These are phyloP conservation scores for Fereydounia khargensis DNA, from an alignment of 1,284 basidiomycete genomes.

Conservation along the genomic window DNA sequence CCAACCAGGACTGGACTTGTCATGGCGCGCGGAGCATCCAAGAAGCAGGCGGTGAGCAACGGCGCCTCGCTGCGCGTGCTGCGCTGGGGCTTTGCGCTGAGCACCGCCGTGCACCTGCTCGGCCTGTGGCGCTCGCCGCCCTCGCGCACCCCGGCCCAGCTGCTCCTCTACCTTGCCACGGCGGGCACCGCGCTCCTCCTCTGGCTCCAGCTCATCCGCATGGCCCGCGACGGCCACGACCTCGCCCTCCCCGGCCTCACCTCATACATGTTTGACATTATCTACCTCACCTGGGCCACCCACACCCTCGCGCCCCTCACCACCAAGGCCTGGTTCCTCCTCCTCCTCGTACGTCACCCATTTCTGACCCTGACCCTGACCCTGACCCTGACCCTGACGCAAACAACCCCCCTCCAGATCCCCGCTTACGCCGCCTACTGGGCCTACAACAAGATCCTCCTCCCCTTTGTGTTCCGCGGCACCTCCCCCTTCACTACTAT, in stretches of 20 bases:
- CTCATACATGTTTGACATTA: conserved; percentile 58
- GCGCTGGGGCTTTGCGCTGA: neutral
- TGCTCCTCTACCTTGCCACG: neutral
- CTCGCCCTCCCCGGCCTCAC: neutral
- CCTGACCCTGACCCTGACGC: too few species aligned
- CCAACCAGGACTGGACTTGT: too few species aligned
- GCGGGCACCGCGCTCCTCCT: neutral
- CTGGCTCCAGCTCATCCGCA: neutral
- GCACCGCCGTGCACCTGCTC: neutral
- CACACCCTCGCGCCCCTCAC: conserved; percentile 53
- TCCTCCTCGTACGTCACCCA: conserved; percentile 51
- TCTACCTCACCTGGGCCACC: conserved; percentile 59
- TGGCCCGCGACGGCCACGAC: neutral
- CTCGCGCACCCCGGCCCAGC: too few species aligned
- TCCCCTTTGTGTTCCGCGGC: conserved; percentile 46
- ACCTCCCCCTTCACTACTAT: conserved; percentile 28
- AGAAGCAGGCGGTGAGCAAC: too few species aligned
- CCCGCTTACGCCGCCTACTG: conserved; percentile 55
- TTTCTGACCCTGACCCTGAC: too few species aligned
- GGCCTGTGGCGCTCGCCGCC: neutral
- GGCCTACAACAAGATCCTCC: conserved; percentile 42
- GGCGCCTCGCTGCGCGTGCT: neutral
- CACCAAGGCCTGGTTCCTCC: conserved; percentile 52
- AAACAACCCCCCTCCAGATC: too few species aligned
- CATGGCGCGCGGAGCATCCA: too few species aligned